Evolutionary conservation across 345 rosid genomes (phyloP).

Genomic region (Theobroma cacao): DNA sequence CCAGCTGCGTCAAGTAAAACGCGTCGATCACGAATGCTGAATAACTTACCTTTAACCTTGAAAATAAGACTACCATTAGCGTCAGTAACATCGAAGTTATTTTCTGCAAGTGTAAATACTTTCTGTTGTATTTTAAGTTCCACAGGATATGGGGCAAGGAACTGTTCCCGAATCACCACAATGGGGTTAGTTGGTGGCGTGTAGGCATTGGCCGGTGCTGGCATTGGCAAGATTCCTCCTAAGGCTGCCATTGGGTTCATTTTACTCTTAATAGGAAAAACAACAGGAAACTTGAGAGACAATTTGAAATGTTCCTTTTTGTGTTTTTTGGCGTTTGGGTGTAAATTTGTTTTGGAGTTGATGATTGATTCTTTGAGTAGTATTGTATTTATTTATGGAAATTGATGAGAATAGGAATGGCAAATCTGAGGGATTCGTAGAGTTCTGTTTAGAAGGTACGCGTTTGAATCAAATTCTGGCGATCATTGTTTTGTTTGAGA

Average conservation of each 20-base stretch:
- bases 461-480: neutral
- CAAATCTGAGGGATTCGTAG: neutral
- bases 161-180: constrained; percentile 34
- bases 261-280: neutral
- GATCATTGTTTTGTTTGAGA: no score
- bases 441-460: neutral
- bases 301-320: neutral
- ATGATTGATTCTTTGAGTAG: neutral
- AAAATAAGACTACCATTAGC: constrained; percentile 15
- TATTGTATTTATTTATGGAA: neutral
- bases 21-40: neutral
- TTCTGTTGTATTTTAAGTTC: constrained; percentile 24
- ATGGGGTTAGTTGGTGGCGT: constrained; percentile 15
- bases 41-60: constrained; percentile 17
- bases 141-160: constrained; percentile 26
- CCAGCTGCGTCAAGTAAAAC: constrained; percentile 30
- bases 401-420: neutral
- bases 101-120: neutral
- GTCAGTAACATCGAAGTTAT: no score
- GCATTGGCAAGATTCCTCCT: neutral
- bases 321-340: neutral
- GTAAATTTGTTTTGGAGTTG: neutral
- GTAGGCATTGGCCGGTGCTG: neutral
- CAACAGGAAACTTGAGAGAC: neutral
- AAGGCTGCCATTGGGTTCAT: neutral